These are phyloP conservation scores for Rugosomyces carneus DNA, from an alignment of 1,284 basidiomycete genomes.

Conservation along the genomic window DNA sequence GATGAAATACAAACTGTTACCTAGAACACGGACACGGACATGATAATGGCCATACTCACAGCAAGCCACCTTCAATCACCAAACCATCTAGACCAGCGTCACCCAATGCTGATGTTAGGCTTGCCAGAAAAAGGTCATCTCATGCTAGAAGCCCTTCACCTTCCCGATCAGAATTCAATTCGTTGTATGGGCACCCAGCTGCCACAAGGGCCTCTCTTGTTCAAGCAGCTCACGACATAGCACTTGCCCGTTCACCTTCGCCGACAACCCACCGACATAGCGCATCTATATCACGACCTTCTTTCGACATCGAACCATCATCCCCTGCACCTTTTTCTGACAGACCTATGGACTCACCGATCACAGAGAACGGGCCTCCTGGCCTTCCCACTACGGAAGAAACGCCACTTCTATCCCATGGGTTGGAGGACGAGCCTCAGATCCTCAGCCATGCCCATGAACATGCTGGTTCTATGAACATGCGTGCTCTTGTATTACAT, in stretches of 20 bases:
- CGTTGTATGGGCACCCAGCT: constrained; percentile 81
- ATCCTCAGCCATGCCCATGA: constrained; percentile 27
- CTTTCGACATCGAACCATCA: constrained; percentile 19
- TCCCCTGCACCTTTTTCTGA: not conserved
- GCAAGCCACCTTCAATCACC: constrained; percentile 25
- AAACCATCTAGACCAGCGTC: constrained; percentile 19
- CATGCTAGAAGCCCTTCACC: constrained; percentile 24
- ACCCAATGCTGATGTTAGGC: constrained; percentile 20
- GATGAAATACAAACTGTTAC: constrained; percentile 7
- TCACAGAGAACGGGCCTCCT: constrained; percentile 4
- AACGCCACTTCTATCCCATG: constrained; percentile 32
- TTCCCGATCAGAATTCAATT: constrained; percentile 43
- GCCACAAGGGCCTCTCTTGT: constrained; percentile 86
- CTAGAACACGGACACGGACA: constrained; percentile 74
- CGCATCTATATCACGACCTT: constrained; percentile 25
- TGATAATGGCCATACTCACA: constrained; percentile 36
- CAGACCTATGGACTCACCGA: constrained; percentile 13
- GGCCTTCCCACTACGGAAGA: constrained; percentile 22
- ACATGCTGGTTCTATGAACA: constrained; percentile 89
- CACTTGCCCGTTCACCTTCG: constrained; percentile 47
- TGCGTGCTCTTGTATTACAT: constrained; percentile 91
- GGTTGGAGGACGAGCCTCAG: constrained; percentile 5
- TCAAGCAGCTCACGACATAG: constrained; percentile 82
- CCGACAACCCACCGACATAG: constrained; percentile 29
- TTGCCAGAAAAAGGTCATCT: constrained; percentile 20